Conservation (phyloP, 2,329 filamentous ascomycete genomes). For the Sarocladiaceae sp. region DNA sequence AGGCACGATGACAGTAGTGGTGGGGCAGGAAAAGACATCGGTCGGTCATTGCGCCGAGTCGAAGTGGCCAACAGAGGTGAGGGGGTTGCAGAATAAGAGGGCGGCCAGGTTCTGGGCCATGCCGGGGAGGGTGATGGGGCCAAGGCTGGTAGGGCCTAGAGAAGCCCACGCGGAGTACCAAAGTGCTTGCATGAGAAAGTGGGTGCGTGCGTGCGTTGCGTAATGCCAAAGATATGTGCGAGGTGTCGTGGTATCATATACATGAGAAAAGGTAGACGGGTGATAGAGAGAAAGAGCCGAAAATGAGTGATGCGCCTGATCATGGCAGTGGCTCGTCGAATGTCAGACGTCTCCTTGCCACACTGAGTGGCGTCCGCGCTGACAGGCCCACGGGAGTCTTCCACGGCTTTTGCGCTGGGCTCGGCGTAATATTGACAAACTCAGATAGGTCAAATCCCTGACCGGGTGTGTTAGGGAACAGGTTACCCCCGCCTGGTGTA, state of each 20-base stretch:
- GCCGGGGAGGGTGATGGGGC: slow-evolving; percentile 2
- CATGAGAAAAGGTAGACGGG: slow-evolving; percentile 11
- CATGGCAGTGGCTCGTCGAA: slow-evolving; percentile 70
- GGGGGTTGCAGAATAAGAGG: too few relatives aligned
- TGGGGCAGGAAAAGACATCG: neutral
- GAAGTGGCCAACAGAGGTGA: neutral
- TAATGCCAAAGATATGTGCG: slow-evolving; percentile 7
- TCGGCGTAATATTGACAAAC: slow-evolving; percentile 96
- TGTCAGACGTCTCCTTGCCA: slow-evolving; percentile 72
- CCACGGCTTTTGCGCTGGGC: slow-evolving; percentile 86
- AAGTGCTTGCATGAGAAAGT: slow-evolving; percentile 7
- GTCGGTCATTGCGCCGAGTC: neutral
- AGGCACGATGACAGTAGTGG: neutral
- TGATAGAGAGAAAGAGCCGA: neutral
- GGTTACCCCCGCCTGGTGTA: slow-evolving; percentile 69
- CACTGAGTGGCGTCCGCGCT: slow-evolving; percentile 55
- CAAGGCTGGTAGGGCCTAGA: neutral
- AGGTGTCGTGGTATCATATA: slow-evolving; percentile 13
- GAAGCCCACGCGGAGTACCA: slow-evolving; percentile 4
- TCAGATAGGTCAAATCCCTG: slow-evolving; percentile 90
- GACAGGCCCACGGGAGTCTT: slow-evolving; percentile 66
- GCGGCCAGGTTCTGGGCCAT: neutral
- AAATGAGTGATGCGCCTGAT: neutral
- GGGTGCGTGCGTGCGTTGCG: slow-evolving; percentile 5
- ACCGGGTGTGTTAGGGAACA: slow-evolving; percentile 73